phyloP scores from a whole-genome alignment of 192 early-diverging fungal species.

The Backusella mclennaniae region DNA sequence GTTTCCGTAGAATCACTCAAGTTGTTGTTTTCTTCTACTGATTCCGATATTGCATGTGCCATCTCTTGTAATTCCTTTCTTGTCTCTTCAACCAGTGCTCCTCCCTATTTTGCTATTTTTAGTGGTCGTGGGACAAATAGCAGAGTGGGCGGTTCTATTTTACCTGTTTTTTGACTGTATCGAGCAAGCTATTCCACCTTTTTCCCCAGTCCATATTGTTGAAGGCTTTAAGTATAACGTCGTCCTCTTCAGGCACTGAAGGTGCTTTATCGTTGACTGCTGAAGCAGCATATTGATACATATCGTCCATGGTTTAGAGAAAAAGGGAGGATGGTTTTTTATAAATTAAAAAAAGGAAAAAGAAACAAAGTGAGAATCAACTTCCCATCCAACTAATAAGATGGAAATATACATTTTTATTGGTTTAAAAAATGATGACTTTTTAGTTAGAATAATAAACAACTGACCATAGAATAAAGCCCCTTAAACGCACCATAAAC shows the following conservation, averaged over 20 bases:
- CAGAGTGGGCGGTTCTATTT: not conserved
- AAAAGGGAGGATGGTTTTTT: not conserved
- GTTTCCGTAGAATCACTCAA: not conserved
- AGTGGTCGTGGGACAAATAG: not conserved
- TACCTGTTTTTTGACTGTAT: constrained; percentile 39
- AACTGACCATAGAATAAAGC: too few species aligned
- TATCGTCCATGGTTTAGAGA: constrained; percentile 29
- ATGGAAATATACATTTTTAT: too few species aligned
- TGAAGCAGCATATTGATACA: constrained; percentile 33
- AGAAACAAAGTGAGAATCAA: not conserved
- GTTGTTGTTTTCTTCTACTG: constrained; percentile 14
- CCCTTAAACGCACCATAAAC: too few species aligned
- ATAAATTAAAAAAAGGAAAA: not conserved
- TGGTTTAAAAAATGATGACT: too few species aligned
- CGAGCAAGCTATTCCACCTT: constrained; percentile 18
- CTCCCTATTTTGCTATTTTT: constrained; percentile 16
- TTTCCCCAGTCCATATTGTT: constrained; percentile 26
- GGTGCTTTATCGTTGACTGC: constrained; percentile 23
- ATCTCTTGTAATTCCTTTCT: constrained; percentile 50
- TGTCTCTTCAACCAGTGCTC: constrained; percentile 46
- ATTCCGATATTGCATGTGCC: constrained; percentile 41
- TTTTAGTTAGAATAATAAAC: too few species aligned
- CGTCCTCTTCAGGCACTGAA: constrained; percentile 19
- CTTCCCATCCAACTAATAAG: not conserved
- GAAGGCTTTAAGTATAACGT: constrained; percentile 35